Percentiles rank a stretch among this genome's conserved stretches.
Conservation (phyloP, 2,329 filamentous ascomycete genomes). For the Coniochaeta sp. region DNA sequence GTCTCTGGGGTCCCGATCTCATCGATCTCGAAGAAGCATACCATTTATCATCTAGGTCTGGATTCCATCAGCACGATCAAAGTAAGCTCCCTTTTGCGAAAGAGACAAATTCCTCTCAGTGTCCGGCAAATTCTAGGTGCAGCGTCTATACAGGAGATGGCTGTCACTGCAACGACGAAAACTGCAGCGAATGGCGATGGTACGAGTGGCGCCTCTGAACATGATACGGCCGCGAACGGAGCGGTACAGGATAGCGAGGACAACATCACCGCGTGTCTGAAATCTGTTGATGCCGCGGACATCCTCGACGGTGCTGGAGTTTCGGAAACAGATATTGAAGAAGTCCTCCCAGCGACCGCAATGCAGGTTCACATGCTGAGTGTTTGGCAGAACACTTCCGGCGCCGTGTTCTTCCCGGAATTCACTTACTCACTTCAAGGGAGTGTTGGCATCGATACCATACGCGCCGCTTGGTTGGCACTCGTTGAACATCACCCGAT, state of each 20-base stretch:
- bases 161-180: slow-evolving; percentile 13
- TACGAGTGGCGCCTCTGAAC: neutral
- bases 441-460: slow-evolving; percentile 22
- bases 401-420: slow-evolving; percentile 63
- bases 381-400: slow-evolving; percentile 62
- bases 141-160: slow-evolving; percentile 59
- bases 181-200: neutral
- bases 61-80: slow-evolving; percentile 93
- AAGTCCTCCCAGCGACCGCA: slow-evolving; percentile 60
- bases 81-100: slow-evolving; percentile 63
- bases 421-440: slow-evolving; percentile 55
- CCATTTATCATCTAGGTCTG: slow-evolving; percentile 76
- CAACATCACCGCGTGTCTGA: neutral
- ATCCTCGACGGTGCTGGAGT: slow-evolving; percentile 35
- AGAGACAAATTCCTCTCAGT: slow-evolving; percentile 51
- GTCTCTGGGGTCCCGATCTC: slow-evolving; percentile 54
- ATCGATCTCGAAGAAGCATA: slow-evolving; percentile 53
- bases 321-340: slow-evolving; percentile 37
- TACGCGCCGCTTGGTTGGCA: slow-evolving; percentile 54
- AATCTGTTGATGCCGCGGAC: slow-evolving; percentile 25
- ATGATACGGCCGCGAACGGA: neutral
- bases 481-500: slow-evolving; percentile 53
- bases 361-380: slow-evolving; percentile 78
- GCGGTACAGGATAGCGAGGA: neutral
- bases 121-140: slow-evolving; percentile 67